These are phyloP conservation scores for Kwoniella mangroviensis DNA, from an alignment of 768 basidiomycete genomes.

Conservation along the genomic window DNA sequence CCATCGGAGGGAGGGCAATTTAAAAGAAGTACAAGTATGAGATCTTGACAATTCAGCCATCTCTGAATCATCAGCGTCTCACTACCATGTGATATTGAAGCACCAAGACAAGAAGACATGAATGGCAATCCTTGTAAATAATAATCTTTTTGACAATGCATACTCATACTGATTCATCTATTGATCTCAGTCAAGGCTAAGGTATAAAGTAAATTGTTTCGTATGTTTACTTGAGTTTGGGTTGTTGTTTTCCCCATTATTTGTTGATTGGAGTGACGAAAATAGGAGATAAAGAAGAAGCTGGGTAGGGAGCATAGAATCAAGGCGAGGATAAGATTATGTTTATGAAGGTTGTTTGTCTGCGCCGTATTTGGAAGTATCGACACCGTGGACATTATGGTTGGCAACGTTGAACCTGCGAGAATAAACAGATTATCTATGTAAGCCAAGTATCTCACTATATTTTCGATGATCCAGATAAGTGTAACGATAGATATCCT, in stretches of 20 bases:
- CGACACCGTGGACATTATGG: conserved; percentile 82
- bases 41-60: too few species aligned
- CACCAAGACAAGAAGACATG: too few species aligned
- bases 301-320: background rate
- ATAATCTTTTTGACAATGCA: background rate
- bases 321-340: background rate
- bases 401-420: conserved; percentile 92
- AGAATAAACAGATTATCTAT: background rate
- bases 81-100: too few species aligned
- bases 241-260: background rate
- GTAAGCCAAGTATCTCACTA: background rate
- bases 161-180: background rate
- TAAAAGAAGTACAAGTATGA: too few species aligned
- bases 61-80: too few species aligned
- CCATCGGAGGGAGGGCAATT: too few species aligned
- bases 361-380: conserved; percentile 73
- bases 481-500: too few species aligned
- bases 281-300: background rate
- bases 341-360: conserved; percentile 39
- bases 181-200: background rate
- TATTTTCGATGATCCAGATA: too few species aligned
- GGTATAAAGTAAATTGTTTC: background rate
- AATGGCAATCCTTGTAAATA: background rate
- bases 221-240: background rate
- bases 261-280: background rate